Conservation (phyloP, 768 basidiomycete species). For the Leccinum pellstonianum region DNA sequence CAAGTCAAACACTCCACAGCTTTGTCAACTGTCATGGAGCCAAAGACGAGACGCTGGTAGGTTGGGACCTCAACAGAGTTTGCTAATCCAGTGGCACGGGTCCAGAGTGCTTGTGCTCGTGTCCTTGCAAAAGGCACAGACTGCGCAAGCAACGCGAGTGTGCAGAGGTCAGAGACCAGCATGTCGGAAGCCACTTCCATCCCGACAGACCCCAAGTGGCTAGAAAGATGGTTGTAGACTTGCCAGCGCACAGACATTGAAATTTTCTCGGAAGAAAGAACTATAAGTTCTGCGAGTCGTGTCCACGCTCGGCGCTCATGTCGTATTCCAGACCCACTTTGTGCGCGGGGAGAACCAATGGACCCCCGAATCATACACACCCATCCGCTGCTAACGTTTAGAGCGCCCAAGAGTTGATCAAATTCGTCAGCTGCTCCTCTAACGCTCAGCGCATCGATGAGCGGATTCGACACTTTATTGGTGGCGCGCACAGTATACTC, state of each 20-base stretch:
- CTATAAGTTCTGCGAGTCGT: conserved; percentile 47
- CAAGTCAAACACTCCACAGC: conserved; percentile 43
- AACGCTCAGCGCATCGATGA: conserved; percentile 32
- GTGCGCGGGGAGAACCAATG: conserved; percentile 4
- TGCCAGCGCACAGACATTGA: conserved; percentile 44
- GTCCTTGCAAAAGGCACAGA: conserved; percentile 36
- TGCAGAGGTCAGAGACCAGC: conserved; percentile 49
- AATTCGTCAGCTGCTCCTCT: conserved; percentile 42
- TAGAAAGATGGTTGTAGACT: conserved; percentile 53
- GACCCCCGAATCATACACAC: conserved; percentile 35
- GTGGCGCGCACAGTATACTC: conserved; percentile 25
- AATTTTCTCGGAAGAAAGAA: conserved; percentile 30
- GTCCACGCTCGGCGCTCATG: conserved; percentile 51
- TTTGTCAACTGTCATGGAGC: conserved; percentile 50
- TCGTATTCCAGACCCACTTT: conserved; percentile 17
- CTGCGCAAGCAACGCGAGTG: conserved; percentile 56
- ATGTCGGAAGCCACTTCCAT: conserved; percentile 29
- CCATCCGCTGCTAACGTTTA: conserved; percentile 40
- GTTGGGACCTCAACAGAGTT: conserved; percentile 34
- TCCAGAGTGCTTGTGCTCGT: conserved; percentile 48
- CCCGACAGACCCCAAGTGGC: conserved; percentile 7
- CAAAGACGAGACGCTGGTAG: conserved; percentile 56
- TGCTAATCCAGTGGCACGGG: conserved; percentile 29
- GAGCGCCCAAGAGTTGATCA: conserved; percentile 36
- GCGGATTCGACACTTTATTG: conserved; percentile 14